Conservation (phyloP, 352 stramenopile species). For the Phytophthora litchii region DNA sequence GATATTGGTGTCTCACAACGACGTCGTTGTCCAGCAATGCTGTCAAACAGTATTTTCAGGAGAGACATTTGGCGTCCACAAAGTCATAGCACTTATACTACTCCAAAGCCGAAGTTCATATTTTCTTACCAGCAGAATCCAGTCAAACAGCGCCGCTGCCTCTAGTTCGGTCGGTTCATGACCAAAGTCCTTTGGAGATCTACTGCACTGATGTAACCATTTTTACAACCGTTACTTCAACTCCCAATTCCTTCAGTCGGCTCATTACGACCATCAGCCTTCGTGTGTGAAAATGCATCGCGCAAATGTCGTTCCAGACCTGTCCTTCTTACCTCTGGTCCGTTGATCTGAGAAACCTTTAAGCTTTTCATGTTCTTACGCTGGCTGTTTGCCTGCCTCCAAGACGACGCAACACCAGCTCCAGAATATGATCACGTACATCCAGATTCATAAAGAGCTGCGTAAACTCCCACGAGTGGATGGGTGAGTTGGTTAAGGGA, state of each 20-base stretch:
- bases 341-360: neutral
- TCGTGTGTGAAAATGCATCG: slow-evolving; percentile 7
- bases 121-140: slow-evolving; percentile 7
- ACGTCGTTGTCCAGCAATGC: slow-evolving; percentile 1
- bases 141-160: too few relatives aligned
- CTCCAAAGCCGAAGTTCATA: neutral
- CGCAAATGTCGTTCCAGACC: slow-evolving; percentile 18
- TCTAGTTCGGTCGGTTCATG: too few relatives aligned
- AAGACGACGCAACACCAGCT: slow-evolving; percentile 66
- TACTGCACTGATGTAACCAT: slow-evolving; percentile 5
- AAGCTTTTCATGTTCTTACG: neutral
- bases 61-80: slow-evolving; percentile 24
- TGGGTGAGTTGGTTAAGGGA: slow-evolving; percentile 39
- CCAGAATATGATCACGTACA: slow-evolving; percentile 61
- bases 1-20: slow-evolving; percentile 6
- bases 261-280: slow-evolving; percentile 1
- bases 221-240: slow-evolving; percentile 20
- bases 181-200: too few relatives aligned
- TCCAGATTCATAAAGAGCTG: slow-evolving; percentile 52
- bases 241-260: slow-evolving; percentile 12
- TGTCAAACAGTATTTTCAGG: slow-evolving; percentile 4
- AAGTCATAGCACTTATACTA: neutral
- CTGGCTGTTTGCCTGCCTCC: neutral
- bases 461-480: slow-evolving; percentile 61
- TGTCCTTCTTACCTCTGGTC: slow-evolving; percentile 33